Conservation (phyloP, 2,329 filamentous ascomycete genomes). For the Penicillium paneum region DNA sequence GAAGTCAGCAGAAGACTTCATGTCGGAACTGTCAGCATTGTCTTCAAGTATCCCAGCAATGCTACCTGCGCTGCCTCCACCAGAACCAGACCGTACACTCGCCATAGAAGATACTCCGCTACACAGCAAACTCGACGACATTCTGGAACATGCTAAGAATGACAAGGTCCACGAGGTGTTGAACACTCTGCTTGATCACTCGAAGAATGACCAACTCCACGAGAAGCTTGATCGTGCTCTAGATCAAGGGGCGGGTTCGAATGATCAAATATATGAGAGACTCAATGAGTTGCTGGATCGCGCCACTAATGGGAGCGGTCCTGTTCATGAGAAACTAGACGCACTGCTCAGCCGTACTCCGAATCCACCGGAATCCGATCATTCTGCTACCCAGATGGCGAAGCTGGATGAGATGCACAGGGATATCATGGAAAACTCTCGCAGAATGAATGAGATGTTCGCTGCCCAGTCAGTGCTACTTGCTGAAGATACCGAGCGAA, state of each 20-base stretch:
- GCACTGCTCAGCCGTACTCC: constrained; percentile 56
- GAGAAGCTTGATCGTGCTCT: constrained; percentile 56
- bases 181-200: constrained; percentile 44
- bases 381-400: constrained; percentile 71
- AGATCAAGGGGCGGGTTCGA: constrained; percentile 29
- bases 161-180: constrained; percentile 58
- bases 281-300: constrained; percentile 45
- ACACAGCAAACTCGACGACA: constrained; percentile 57
- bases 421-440: constrained; percentile 78
- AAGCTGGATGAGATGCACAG: constrained; percentile 85
- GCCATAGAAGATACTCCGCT: constrained; percentile 59
- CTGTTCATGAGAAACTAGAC: constrained; percentile 36
- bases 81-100: constrained; percentile 20
- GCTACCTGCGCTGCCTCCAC: constrained; percentile 50
- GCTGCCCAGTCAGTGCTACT: constrained; percentile 47
- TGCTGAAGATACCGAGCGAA: constrained; percentile 73
- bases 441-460: constrained; percentile 74
- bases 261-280: constrained; percentile 56
- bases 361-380: constrained; percentile 56
- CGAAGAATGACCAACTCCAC: constrained; percentile 54
- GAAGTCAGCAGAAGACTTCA: constrained; percentile 60
- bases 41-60: constrained; percentile 55
- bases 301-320: constrained; percentile 27
- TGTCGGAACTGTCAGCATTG: constrained; percentile 52
- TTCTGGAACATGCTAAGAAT: constrained; percentile 46